Percentiles rank a stretch among this genome's conserved stretches.
Evolutionary conservation across 139 green algal species (phyloP).

Genomic region (Volvox reticuliferus): DNA sequence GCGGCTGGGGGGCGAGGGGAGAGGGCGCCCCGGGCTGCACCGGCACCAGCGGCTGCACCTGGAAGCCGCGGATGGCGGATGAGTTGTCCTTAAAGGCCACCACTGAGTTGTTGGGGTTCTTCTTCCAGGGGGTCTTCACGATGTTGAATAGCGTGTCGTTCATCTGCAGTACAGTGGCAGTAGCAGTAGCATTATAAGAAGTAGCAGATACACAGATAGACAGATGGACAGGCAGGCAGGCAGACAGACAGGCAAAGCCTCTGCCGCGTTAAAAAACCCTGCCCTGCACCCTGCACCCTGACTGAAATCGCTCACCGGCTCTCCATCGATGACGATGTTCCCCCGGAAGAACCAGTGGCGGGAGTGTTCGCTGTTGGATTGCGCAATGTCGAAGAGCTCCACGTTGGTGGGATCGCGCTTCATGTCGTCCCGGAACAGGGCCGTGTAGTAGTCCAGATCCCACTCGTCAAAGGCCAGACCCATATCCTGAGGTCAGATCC

Average conservation of each 20-base stretch:
- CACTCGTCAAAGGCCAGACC: constrained; percentile 98
- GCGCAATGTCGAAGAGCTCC: constrained; percentile 99
- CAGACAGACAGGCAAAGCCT: background rate
- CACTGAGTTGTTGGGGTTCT: constrained; percentile 93
- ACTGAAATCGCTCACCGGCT: constrained; percentile 57
- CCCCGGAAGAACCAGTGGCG: constrained; percentile 96
- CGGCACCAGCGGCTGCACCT: constrained; percentile 83
- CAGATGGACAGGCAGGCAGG: background rate
- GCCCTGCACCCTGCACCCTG: background rate
- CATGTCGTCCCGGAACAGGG: constrained; percentile 92
- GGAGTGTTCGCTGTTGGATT: constrained; percentile 92
- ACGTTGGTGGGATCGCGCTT: constrained; percentile 97
- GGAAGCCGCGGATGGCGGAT: constrained; percentile 89
- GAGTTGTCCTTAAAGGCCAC: constrained; percentile 99
- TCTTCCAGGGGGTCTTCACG: constrained; percentile 64
- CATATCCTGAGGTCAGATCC: constrained; percentile 76
- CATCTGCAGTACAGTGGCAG: constrained; percentile 45
- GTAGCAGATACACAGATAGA: too few relatives aligned
- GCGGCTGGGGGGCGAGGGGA: constrained; percentile 69
- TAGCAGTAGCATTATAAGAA: too few relatives aligned
- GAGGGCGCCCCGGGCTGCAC: constrained; percentile 76
- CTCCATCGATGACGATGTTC: constrained; percentile 92
- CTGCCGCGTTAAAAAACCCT: background rate
- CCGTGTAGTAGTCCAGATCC: constrained; percentile 95
- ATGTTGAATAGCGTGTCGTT: constrained; percentile 61